Base-by-base conservation (phyloP, 768 basidiomycete species). In the Rhizopogon vinicolor region DNA sequence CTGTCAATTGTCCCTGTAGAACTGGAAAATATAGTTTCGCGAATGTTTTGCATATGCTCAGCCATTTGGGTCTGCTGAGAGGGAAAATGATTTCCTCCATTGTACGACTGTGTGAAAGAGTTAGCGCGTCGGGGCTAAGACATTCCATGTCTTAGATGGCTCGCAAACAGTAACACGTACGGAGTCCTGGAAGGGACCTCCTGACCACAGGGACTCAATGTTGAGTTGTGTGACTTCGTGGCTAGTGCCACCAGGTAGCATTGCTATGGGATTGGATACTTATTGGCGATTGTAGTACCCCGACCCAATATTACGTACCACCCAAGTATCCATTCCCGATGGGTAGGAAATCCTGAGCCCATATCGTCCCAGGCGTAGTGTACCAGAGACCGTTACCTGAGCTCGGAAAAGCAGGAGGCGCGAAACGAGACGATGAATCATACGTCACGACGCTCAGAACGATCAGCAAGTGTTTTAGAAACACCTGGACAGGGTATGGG, bases 331-430 rank as follows among this genome's bases (percentile, higher is more conserved):
- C 88, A 68, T 91, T 91, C 35, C 88, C 88, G 29, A 89, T 73
- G 0, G 89, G 89, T 28, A 90, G 78, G 63, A 73, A 84, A 43
- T 86, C 79, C 44, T 75, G 74, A 0, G 76, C 68, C 88, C 88
- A 90, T 18, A 75, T 65, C 0, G 64, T 64, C 2, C 80, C 84
- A 0, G 81, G 77, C 14, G 74, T 55, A 3, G 70, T 78, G 59
- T 84, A 90, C 88, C 88, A 90, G 29, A 90, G 72, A 6, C 82
- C 87, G 68, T 90, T 89, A n/a, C 88, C 88, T 12, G 85, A 83
- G 3, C 71, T 58, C 0, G 88, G 88, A 62, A 90, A 87, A n/a
- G 75, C 78, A 22, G 66, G 52, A 31, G 78, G 78, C 5, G 65
- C 57, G 33, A 70, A 59, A 41, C 29, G 35, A 5, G 56, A 44